Percentiles rank a stretch among this genome's conserved stretches.
Evolutionary conservation across 2,329 filamentous ascomycete species (phyloP).

Genomic region (Penicillium sp.): DNA sequence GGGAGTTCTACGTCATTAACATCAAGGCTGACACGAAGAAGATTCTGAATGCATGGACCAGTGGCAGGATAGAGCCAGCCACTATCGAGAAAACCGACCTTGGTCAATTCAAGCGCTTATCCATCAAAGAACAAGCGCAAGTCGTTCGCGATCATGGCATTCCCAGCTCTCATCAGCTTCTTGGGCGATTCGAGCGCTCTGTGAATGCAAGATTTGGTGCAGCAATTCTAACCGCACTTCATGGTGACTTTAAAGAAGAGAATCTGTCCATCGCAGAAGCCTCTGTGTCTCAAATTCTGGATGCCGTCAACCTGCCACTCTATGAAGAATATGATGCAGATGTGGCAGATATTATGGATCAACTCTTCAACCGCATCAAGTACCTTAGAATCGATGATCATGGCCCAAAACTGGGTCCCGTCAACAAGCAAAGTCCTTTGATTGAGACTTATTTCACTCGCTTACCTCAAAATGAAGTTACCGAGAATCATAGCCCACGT

Average conservation of each 20-base stretch:
- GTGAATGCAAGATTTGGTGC: constrained; percentile 70
- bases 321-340: constrained; percentile 92
- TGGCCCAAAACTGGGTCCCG: constrained; percentile 79
- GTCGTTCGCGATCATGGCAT: constrained; percentile 67
- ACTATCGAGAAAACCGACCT: constrained; percentile 32
- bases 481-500: constrained; percentile 70
- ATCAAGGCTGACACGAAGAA: constrained; percentile 68
- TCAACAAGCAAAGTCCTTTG: constrained; percentile 72
- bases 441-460: constrained; percentile 96
- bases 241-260: constrained; percentile 63
- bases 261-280: constrained; percentile 49
- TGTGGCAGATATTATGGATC: constrained; percentile 76
- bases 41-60: constrained; percentile 68
- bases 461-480: constrained; percentile 73
- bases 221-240: constrained; percentile 63
- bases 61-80: constrained; percentile 30
- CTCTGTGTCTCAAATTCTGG: constrained; percentile 61
- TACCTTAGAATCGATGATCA: constrained; percentile 91
- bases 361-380: constrained; percentile 91
- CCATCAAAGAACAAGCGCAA: constrained; percentile 57
- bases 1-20: constrained; percentile 90
- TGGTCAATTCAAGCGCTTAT: constrained; percentile 53
- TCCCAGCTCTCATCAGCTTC: constrained; percentile 67
- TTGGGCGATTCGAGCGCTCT: constrained; percentile 71
- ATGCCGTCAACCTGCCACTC: constrained; percentile 80